Percentiles rank a stretch among this genome's conserved stretches.
Conservation (phyloP, 306 rosid species). For the Vachellia collinsii region DNA sequence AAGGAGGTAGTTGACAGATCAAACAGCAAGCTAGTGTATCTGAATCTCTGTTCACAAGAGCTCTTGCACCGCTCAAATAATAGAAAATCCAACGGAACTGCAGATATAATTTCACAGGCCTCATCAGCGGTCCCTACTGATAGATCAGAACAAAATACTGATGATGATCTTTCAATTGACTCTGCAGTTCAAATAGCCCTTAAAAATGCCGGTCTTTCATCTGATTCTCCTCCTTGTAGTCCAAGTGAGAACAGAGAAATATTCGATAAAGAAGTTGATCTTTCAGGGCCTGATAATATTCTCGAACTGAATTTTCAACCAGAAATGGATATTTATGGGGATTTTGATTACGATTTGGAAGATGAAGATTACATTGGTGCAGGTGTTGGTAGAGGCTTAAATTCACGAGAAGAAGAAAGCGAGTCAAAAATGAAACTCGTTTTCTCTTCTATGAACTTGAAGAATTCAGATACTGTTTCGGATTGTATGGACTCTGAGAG, state of each 20-base stretch:
- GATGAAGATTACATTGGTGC: slow-evolving; percentile 88
- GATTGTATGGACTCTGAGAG: slow-evolving; percentile 47
- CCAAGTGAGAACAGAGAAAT: slow-evolving; percentile 55
- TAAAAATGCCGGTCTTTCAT: slow-evolving; percentile 86
- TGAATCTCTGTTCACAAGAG: slow-evolving; percentile 87
- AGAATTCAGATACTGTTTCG: slow-evolving; percentile 42
- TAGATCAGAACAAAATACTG: slow-evolving; percentile 46
- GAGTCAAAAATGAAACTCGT: slow-evolving; percentile 79
- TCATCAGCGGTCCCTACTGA: slow-evolving; percentile 43
- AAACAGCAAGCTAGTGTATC: slow-evolving; percentile 83
- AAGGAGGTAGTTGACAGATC: slow-evolving; percentile 87
- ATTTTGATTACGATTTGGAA: slow-evolving; percentile 91
- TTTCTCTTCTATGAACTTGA: slow-evolving; percentile 72
- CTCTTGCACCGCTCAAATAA: slow-evolving; percentile 61
- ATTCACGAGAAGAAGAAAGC: slow-evolving; percentile 57
- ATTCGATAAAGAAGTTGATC: slow-evolving; percentile 41
- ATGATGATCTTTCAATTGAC: slow-evolving; percentile 51
- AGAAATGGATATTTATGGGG: slow-evolving; percentile 93
- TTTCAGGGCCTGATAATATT: slow-evolving; percentile 66
- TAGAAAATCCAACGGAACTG: slow-evolving; percentile 48
- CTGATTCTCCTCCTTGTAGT: slow-evolving; percentile 88
- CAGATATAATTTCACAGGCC: slow-evolving; percentile 43
- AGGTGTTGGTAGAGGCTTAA: slow-evolving; percentile 51
- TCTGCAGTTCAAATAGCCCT: slow-evolving; percentile 73
- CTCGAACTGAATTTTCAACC: slow-evolving; percentile 72